Evolutionary conservation across 441 rosid species (phyloP).

Genomic region (Corymbia calophylla): DNA sequence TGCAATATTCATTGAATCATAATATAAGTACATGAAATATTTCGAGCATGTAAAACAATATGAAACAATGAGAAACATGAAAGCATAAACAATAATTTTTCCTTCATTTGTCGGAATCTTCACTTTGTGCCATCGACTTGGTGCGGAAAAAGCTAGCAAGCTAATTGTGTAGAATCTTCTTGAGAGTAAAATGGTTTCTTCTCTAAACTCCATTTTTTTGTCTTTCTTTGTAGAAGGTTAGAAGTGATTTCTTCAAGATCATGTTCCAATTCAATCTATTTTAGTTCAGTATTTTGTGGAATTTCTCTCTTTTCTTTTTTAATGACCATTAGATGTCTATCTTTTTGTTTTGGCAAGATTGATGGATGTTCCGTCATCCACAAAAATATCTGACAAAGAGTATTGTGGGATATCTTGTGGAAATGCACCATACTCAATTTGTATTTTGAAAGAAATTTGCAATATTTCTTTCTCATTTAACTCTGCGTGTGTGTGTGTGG

Average conservation of each 20-base stretch:
- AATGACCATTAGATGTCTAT: not conserved
- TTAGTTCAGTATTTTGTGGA: not conserved
- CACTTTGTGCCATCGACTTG: not conserved
- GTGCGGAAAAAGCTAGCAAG: not conserved
- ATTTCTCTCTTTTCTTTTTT: not conserved
- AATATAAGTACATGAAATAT: not conserved
- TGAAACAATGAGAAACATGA: not conserved
- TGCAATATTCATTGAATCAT: not conserved
- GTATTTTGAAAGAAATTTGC: not conserved
- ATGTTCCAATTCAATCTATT: not conserved
- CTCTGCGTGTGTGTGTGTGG: not conserved
- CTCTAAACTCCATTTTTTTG: not conserved
- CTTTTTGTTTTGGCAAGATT: not conserved
- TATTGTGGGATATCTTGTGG: not conserved
- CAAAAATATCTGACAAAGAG: not conserved
- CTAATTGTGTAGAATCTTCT: not conserved
- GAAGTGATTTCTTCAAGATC: not conserved
- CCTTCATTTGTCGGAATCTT: not conserved
- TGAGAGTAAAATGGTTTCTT: not conserved
- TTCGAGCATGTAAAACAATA: not conserved
- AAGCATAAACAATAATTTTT: not conserved
- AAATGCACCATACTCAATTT: not conserved
- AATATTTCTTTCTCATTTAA: not conserved
- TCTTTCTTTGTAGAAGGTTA: not conserved
- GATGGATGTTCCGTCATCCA: not conserved